A percentile compares a stretch with the other conserved stretches of the same genome.
Evolutionary conservation across 164 flowering plant genomes (phyloP).

Genomic region (Protea cynaroides): DNA sequence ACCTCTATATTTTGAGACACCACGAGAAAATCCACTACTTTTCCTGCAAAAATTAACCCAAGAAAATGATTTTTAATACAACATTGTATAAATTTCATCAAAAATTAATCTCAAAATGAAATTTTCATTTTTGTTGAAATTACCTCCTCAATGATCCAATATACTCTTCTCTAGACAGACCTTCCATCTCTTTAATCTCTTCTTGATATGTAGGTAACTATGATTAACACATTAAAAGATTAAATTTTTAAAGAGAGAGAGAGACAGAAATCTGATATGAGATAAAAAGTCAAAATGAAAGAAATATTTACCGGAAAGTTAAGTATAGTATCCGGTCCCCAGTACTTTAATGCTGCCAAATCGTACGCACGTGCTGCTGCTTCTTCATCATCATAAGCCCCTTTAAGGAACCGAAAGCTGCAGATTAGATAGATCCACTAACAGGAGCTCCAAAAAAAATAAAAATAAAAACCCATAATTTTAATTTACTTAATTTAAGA

Average conservation of each 20-base stretch:
- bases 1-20: conserved; percentile 89
- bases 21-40: conserved; percentile 90
- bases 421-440: too few species aligned
- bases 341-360: conserved; percentile 89
- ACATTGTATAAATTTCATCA: too few species aligned
- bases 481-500: too few species aligned
- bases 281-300: not conserved
- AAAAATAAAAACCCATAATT: not conserved
- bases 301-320: conserved; percentile 65
- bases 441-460: too few species aligned
- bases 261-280: not conserved
- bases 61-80: not conserved
- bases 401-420: conserved; percentile 24
- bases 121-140: not conserved
- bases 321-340: conserved; percentile 81
- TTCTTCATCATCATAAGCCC: conserved; percentile 91
- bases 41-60: conserved; percentile 41
- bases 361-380: conserved; percentile 96
- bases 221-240: not conserved
- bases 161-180: conserved; percentile 79
- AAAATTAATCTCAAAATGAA: not conserved
- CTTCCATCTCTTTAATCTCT: conserved; percentile 79
- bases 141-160: conserved; percentile 93
- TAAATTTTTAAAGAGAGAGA: too few species aligned
- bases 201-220: conserved; percentile 55